phyloP scores from a whole-genome alignment of 495 filamentous ascomycete species.

The Evernia prunastri region DNA sequence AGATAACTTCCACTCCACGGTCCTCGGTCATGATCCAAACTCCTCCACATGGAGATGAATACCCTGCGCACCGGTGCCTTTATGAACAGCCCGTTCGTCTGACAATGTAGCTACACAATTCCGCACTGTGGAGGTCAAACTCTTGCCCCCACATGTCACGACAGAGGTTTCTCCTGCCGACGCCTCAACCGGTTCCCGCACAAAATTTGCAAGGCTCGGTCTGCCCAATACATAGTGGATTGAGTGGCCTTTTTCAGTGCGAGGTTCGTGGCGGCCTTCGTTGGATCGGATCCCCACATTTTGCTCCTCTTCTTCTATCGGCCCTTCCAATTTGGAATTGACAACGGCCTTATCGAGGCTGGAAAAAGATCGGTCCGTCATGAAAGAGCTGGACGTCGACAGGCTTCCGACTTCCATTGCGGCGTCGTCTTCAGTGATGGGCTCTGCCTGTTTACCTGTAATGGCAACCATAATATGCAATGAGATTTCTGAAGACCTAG shows the following conservation, averaged over 20 bases:
- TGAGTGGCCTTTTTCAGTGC: neutral
- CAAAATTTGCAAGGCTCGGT: constrained; percentile 40
- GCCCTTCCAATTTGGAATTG: neutral
- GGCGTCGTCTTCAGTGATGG: neutral
- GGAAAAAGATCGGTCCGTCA: neutral
- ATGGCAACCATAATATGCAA: constrained; percentile 1
- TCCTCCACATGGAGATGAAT: constrained; percentile 47
- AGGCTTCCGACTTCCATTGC: neutral
- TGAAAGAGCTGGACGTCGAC: neutral
- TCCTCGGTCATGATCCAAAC: constrained; percentile 27
- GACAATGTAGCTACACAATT: constrained; percentile 62
- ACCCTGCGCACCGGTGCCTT: constrained; percentile 84
- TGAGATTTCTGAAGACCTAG: neutral
- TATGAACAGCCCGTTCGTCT: constrained; percentile 84
- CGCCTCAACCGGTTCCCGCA: constrained; percentile 56
- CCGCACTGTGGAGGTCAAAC: constrained; percentile 58
- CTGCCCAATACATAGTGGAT: constrained; percentile 35
- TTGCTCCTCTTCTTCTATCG: neutral
- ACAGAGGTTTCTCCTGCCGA: constrained; percentile 78
- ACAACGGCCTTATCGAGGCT: neutral
- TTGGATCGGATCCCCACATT: constrained; percentile 1
- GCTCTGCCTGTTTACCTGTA: neutral
- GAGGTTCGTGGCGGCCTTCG: neutral
- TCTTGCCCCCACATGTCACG: constrained; percentile 70
- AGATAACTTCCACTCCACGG: neutral